phyloP scores from a whole-genome alignment of 192 early-diverging fungal genomes.

The Endogone sp. region DNA sequence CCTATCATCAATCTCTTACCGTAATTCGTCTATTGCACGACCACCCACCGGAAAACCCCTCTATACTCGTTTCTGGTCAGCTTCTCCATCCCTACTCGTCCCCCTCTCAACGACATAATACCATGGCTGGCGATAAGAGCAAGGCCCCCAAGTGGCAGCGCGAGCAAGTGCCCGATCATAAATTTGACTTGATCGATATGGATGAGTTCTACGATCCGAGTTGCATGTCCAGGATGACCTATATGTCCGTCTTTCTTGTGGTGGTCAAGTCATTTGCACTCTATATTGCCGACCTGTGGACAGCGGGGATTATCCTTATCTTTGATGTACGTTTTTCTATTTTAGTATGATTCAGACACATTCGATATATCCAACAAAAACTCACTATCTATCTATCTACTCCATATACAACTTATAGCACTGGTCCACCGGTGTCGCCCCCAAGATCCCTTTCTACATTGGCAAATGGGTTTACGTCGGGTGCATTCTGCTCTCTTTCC shows the following conservation, averaged over 20 bases:
- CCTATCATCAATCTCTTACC: background rate
- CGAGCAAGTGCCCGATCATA: conserved; percentile 76
- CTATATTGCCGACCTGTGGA: conserved; percentile 79
- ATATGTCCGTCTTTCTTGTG: conserved; percentile 55
- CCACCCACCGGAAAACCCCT: too few relatives aligned
- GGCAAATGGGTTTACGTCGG: conserved; percentile 53
- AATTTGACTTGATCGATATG: conserved; percentile 84
- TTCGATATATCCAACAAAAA: too few relatives aligned
- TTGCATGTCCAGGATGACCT: conserved; percentile 39
- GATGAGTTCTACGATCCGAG: conserved; percentile 60
- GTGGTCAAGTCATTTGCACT: conserved; percentile 70
- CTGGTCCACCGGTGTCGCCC: conserved; percentile 26
- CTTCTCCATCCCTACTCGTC: background rate
- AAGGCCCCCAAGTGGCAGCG: conserved; percentile 73
- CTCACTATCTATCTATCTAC: too few relatives aligned
- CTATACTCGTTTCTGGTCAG: background rate
- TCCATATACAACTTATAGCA: conserved; percentile 15
- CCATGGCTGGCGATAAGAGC: background rate
- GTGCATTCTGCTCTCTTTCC: conserved; percentile 65
- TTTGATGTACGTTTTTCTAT: conserved; percentile 24
- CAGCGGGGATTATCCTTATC: conserved; percentile 61
- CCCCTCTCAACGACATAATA: background rate
- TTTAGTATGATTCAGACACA: too few relatives aligned
- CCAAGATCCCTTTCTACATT: conserved; percentile 37
- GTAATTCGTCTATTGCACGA: too few relatives aligned